phyloP scores from a whole-genome alignment of 2,329 filamentous ascomycete species.

The Penicillium decumbens region DNA sequence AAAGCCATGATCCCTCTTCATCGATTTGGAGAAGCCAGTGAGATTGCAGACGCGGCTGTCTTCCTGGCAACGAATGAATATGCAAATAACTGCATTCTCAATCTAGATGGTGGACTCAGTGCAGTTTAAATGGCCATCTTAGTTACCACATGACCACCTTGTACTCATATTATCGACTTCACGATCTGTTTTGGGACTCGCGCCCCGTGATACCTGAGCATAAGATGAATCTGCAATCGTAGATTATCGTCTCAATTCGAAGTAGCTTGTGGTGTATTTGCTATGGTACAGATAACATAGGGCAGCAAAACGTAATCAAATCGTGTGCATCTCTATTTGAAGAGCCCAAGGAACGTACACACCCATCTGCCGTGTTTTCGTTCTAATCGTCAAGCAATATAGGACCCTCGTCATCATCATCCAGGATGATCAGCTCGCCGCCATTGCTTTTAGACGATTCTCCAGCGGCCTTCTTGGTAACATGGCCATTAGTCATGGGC shows the following conservation, averaged over 20 bases:
- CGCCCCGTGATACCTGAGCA: neutral
- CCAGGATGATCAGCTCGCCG: constrained; percentile 42
- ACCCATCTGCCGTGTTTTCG: neutral
- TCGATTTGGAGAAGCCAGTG: constrained; percentile 63
- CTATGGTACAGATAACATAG: neutral
- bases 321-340: neutral
- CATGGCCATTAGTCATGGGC: constrained; percentile 30
- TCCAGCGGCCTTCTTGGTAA: constrained; percentile 39
- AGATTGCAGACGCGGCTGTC: constrained; percentile 75
- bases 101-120: constrained; percentile 78
- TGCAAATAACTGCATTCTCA: constrained; percentile 81
- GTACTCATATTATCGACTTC: neutral
- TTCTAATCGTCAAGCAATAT: constrained; percentile 63
- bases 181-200: neutral
- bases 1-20: constrained; percentile 56
- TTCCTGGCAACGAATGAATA: constrained; percentile 76
- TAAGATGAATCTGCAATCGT: neutral
- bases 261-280: neutral
- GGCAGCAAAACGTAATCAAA: neutral
- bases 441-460: constrained; percentile 41
- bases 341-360: neutral
- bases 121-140: constrained; percentile 46
- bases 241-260: neutral
- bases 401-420: constrained; percentile 53
- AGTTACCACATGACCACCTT: constrained; percentile 36